Evolutionary conservation across 768 basidiomycete genomes (phyloP), one percentile per base, ranked within the genome.

Genomic region (Phylloporus rhodoxanthus): DNA sequence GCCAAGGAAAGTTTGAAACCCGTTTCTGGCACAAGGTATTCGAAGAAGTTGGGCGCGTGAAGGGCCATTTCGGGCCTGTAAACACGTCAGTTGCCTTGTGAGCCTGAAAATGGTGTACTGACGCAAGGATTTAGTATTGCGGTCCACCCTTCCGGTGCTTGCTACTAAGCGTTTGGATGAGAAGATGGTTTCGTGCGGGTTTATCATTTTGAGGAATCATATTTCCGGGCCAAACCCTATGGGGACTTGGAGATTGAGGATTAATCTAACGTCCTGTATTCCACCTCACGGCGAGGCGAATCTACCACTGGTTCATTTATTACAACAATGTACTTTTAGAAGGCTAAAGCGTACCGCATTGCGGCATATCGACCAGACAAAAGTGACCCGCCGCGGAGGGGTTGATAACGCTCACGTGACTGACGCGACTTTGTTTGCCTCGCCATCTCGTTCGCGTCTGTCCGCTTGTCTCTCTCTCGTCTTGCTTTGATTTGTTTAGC

Each of bases 1-100:
- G 96, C 45, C 91, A 96, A 67, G 96, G 95, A 19, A 96, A 97
- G 70, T 99, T 99, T 67, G 96, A 98, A 72, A 91, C 92, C 10
- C 79, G 93, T 33, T 97, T 99, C 74, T 98, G 93, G 92, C 95
- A 99, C 75, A 91, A 87, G 58, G 76, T 95, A 32, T 88, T 95
- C 59, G 93, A 95, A 69, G 93, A 96, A 73, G 87, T 98, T 47
- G 93, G 95, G 15, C 82, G 94, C 10, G 94, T 99, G 37, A 94
- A 93, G 67, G 96, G 96, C 11, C 95, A 98, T 68, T 99, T 98
- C 63, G 91, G 91, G 8, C 91, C 92, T 37, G 84, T 94, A 70
- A 94, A 95, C 70, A 93, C 92, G 93, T 96, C 61, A 58, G 91
- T 81, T 19, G 13, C 42, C 36, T 44, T 14, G 28, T 43, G 28